Conservation (phyloP, 2,329 filamentous ascomycete species). For the Colletotrichum lindemuthianum region DNA sequence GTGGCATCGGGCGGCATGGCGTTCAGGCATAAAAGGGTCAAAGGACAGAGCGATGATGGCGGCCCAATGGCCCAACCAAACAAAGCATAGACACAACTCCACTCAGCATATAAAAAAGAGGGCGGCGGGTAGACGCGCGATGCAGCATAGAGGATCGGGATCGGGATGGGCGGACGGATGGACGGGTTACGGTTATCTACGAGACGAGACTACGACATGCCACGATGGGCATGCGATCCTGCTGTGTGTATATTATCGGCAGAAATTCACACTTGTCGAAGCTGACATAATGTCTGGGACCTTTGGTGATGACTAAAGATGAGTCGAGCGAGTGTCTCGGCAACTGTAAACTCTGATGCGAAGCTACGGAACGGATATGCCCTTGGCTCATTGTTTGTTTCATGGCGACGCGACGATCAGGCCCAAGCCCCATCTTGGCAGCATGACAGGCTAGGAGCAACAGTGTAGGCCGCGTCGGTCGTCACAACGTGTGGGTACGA, state of each 20-base stretch:
- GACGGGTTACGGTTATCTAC: slow-evolving; percentile 21
- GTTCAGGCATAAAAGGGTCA: slow-evolving; percentile 34
- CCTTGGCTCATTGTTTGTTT: too few relatives aligned
- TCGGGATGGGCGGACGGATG: slow-evolving; percentile 13
- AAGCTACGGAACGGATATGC: too few relatives aligned
- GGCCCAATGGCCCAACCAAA: slow-evolving; percentile 23
- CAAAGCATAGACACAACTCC: slow-evolving; percentile 35
- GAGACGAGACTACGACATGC: slow-evolving; percentile 30
- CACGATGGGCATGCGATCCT: slow-evolving; percentile 33
- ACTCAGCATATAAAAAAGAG: slow-evolving; percentile 37
- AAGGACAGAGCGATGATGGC: slow-evolving; percentile 28
- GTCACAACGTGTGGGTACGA: too few relatives aligned
- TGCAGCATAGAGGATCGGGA: slow-evolving; percentile 36
- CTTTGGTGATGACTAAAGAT: too few relatives aligned
- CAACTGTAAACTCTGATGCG: too few relatives aligned
- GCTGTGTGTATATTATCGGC: slow-evolving; percentile 37
- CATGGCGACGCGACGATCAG: too few relatives aligned
- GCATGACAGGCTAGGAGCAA: too few relatives aligned
- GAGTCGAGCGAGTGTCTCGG: too few relatives aligned
- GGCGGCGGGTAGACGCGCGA: slow-evolving; percentile 32
- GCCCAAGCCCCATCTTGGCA: too few relatives aligned
- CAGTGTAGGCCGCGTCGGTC: too few relatives aligned
- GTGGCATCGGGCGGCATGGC: slow-evolving; percentile 22
- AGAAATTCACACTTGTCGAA: slow-evolving; percentile 1
- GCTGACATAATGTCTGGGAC: too few relatives aligned